Conservation (phyloP, 225 moss, liverwort and hornwort genomes). For the Sphagnum tenellum region DNA sequence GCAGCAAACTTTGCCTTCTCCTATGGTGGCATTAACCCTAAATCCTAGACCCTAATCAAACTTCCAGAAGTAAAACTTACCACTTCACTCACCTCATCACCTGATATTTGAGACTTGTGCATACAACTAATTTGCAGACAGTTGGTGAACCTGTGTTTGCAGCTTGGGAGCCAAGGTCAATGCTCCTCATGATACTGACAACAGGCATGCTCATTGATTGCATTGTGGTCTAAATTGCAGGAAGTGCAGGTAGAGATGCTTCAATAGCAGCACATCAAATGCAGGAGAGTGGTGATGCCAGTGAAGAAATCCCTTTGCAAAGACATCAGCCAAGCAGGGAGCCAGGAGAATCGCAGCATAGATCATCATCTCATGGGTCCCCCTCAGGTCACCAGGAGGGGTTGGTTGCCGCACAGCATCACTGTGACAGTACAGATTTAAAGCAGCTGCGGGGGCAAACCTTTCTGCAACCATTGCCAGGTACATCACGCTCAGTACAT, state of each 20-base stretch:
- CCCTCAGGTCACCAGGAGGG: slow-evolving; percentile 13
- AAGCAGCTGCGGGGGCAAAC: slow-evolving; percentile 20
- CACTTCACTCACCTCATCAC: background rate
- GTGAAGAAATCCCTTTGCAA: slow-evolving; percentile 46
- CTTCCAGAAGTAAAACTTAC: no score
- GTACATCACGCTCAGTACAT: slow-evolving; percentile 10
- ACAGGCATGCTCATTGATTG: no score
- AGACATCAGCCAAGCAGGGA: slow-evolving; percentile 21
- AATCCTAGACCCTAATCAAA: background rate
- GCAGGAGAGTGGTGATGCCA: slow-evolving; percentile 32
- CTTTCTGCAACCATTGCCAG: slow-evolving; percentile 15
- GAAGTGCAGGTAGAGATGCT: slow-evolving; percentile 39
- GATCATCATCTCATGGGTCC: slow-evolving; percentile 19
- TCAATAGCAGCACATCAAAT: slow-evolving; percentile 31
- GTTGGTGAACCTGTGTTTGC: background rate
- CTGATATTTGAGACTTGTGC: background rate
- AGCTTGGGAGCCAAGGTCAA: background rate
- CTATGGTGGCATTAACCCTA: background rate
- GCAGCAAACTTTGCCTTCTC: background rate
- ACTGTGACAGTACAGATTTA: slow-evolving; percentile 22
- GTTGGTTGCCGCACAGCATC: slow-evolving; percentile 4
- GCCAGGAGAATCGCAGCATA: slow-evolving; percentile 34
- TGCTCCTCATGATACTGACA: no score
- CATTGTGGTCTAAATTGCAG: slow-evolving; percentile 11
- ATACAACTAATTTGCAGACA: background rate